Evolutionary conservation across 1,139 yeast species (phyloP).

Genomic region (Nakaseomyces bracarensis): DNA sequence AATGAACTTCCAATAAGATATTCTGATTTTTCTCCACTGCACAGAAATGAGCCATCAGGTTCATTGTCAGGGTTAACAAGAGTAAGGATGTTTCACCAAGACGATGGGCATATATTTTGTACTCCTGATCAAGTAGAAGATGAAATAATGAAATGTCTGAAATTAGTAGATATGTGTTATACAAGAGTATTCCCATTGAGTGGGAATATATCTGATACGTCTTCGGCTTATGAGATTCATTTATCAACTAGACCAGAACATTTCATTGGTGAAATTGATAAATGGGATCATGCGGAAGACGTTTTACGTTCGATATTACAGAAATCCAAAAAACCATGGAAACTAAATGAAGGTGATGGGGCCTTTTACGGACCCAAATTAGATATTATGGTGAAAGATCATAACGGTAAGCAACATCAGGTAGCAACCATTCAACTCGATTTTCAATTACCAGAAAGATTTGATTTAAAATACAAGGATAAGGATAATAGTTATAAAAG

Average conservation of each 20-base stretch:
- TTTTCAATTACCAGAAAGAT: conserved; percentile 85
- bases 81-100: conserved; percentile 95
- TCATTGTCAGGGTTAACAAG: conserved; percentile 91
- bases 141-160: conserved; percentile 69
- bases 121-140: conserved; percentile 67
- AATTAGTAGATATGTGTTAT: conserved; percentile 70
- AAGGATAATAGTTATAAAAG: conserved; percentile 42
- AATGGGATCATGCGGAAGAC: conserved; percentile 81
- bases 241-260: conserved; percentile 86
- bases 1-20: conserved; percentile 82
- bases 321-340: conserved; percentile 57
- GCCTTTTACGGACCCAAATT: conserved; percentile 98
- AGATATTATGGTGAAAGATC: conserved; percentile 79
- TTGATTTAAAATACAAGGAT: conserved; percentile 60
- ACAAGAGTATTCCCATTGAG: conserved; percentile 60
- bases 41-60: conserved; percentile 92
- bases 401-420: conserved; percentile 77
- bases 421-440: conserved; percentile 95
- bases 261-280: conserved; percentile 69
- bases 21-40: conserved; percentile 90
- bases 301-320: conserved; percentile 61
- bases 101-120: conserved; percentile 97
- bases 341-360: conserved; percentile 83
- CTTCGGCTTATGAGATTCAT: conserved; percentile 48
- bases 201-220: conserved; percentile 10